phyloP scores from a whole-genome alignment of 306 rosid genomes.

The Hippophae gyantsensis region DNA sequence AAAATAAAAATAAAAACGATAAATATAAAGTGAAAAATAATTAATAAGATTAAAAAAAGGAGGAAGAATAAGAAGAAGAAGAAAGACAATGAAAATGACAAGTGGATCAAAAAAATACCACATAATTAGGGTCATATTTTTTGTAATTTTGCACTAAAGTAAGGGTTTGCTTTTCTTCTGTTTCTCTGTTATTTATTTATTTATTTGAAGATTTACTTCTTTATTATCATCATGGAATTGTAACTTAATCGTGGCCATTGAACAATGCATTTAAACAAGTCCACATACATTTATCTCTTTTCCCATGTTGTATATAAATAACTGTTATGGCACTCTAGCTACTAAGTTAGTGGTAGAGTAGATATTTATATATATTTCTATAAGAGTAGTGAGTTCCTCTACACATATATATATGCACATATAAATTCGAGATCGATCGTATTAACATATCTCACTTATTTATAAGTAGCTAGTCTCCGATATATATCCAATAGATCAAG shows the following conservation, averaged over 20 bases:
- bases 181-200: slow-evolving; percentile 5
- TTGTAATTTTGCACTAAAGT: slow-evolving; percentile 34
- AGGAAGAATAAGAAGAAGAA: not conserved
- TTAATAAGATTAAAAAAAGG: no score
- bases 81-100: slow-evolving; percentile 3
- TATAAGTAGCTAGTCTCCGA: not conserved
- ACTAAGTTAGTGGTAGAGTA: not conserved
- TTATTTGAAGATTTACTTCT: not conserved
- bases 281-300: slow-evolving; percentile 37
- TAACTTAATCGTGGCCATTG: slow-evolving; percentile 1
- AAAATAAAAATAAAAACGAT: not conserved
- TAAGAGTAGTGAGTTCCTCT: not conserved
- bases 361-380: not conserved
- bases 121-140: slow-evolving; percentile 13
- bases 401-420: not conserved
- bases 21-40: not conserved
- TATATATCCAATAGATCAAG: not conserved
- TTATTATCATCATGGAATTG: not conserved
- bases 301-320: slow-evolving; percentile 25
- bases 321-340: slow-evolving; percentile 4
- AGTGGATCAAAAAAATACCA: slow-evolving; percentile 2
- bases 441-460: no score
- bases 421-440: no score
- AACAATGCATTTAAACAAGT: slow-evolving; percentile 27
- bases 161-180: slow-evolving; percentile 13